These are phyloP conservation scores for Psophocarpus tetragonolobus DNA, from an alignment of 306 rosid genomes.

Conservation along the genomic window DNA sequence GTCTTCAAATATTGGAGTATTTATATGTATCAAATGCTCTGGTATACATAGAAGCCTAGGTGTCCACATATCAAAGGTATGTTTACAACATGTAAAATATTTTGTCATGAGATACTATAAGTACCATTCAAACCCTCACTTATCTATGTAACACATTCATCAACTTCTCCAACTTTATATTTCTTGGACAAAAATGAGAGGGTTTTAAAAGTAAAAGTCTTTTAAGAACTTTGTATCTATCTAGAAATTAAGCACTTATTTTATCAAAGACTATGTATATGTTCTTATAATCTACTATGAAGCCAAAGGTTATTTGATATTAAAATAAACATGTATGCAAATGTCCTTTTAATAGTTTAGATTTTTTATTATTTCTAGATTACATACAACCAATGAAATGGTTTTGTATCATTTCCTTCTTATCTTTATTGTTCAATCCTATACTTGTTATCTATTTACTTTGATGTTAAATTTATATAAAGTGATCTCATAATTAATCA, in stretches of 20 bases:
- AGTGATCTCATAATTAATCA: background rate
- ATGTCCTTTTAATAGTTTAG: background rate
- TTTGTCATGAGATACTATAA: background rate
- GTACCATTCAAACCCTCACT: background rate
- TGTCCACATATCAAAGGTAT: conserved; percentile 91
- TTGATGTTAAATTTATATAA: background rate
- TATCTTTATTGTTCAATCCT: background rate
- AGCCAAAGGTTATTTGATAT: background rate
- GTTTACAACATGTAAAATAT: conserved; percentile 1
- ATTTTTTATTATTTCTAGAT: background rate
- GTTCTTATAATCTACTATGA: background rate
- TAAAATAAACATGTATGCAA: too few relatives aligned
- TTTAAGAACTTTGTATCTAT: too few relatives aligned
- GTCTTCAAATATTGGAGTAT: conserved; percentile 74
- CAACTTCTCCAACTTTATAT: background rate
- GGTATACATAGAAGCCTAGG: conserved; percentile 96
- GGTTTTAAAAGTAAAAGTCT: background rate
- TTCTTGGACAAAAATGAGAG: background rate
- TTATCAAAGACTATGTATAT: background rate
- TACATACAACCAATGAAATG: background rate
- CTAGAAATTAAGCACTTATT: too few relatives aligned
- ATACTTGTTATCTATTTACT: background rate
- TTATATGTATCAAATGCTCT: conserved; percentile 93
- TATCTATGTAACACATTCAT: background rate
- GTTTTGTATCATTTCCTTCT: background rate